Percentiles rank a stretch among this genome's conserved stretches.
These are phyloP conservation scores for Aspergillus jensenii DNA, from an alignment of 2,329 filamentous ascomycete genomes.

Conservation along the genomic window DNA sequence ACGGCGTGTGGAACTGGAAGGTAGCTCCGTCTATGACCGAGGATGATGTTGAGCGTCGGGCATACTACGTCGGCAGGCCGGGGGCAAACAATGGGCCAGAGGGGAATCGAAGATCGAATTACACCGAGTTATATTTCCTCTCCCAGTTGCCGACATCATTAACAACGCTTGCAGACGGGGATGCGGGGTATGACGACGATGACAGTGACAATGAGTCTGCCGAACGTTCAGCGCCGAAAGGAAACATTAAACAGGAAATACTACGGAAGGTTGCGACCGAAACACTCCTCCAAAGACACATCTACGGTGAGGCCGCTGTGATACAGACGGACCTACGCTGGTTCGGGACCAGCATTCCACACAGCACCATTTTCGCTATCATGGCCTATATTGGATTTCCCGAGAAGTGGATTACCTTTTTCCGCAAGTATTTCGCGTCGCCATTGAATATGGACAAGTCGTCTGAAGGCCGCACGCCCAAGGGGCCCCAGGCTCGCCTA, in stretches of 20 bases:
- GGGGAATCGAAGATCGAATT: slow-evolving; percentile 20
- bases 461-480: slow-evolving; percentile 21
- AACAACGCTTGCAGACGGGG: slow-evolving; percentile 21
- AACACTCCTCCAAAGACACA: slow-evolving; percentile 33
- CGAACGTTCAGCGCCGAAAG: slow-evolving; percentile 3
- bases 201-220: slow-evolving; percentile 20
- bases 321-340: slow-evolving; percentile 47
- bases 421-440: slow-evolving; percentile 46
- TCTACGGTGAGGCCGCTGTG: slow-evolving; percentile 37
- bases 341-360: slow-evolving; percentile 46
- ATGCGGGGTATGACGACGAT: slow-evolving; percentile 25
- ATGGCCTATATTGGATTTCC: slow-evolving; percentile 49
- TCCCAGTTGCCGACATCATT: slow-evolving; percentile 31
- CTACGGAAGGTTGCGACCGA: slow-evolving; percentile 43
- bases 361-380: slow-evolving; percentile 45
- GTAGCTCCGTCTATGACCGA: slow-evolving; percentile 11
- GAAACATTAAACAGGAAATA: slow-evolving; percentile 39
- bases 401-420: slow-evolving; percentile 45
- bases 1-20: slow-evolving; percentile 15
- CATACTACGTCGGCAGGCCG: slow-evolving; percentile 23
- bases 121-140: slow-evolving; percentile 34
- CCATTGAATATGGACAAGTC: slow-evolving; percentile 45
- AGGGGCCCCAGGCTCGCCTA: slow-evolving; percentile 40
- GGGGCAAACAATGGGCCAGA: not conserved
- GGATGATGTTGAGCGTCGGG: slow-evolving; percentile 24